These are phyloP conservation scores for Clonostachys rhizophaga DNA, from an alignment of 2,329 filamentous ascomycete genomes.

Conservation along the genomic window DNA sequence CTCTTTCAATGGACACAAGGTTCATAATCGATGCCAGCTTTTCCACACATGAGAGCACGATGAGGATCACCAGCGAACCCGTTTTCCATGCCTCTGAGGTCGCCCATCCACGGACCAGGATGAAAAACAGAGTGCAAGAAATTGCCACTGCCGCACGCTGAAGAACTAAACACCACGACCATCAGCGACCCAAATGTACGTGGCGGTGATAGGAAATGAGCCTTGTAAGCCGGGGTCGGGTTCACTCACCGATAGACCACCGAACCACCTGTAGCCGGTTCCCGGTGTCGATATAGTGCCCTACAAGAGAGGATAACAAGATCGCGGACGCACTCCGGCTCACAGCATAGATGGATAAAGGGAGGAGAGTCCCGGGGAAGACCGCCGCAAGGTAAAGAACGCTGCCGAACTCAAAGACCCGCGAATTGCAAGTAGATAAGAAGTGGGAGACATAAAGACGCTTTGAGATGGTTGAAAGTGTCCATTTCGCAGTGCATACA, in stretches of 20 bases:
- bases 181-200: background rate
- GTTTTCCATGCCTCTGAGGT: background rate
- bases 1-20: conserved; percentile 63
- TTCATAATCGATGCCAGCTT: conserved; percentile 64
- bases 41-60: conserved; percentile 60
- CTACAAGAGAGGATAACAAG: conserved; percentile 52
- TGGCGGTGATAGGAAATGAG: no score
- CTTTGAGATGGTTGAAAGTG: conserved; percentile 2
- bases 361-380: conserved; percentile 56
- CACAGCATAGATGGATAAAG: conserved; percentile 66
- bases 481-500: no score
- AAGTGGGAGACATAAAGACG: conserved; percentile 55
- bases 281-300: conserved; percentile 51
- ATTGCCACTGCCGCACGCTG: conserved; percentile 38
- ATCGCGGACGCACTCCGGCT: conserved; percentile 53
- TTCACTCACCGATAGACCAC: conserved; percentile 31
- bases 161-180: conserved; percentile 11
- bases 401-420: conserved; percentile 59
- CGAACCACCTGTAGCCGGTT: conserved; percentile 45
- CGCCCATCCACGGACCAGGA: conserved; percentile 12
- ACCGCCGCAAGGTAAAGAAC: conserved; percentile 53
- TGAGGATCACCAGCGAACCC: conserved; percentile 25
- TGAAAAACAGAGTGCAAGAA: conserved; percentile 40
- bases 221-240: no score
- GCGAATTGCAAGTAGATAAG: conserved; percentile 60